These are phyloP conservation scores for Globisporangium perplexum DNA, from an alignment of 352 stramenopile species.

Conservation along the genomic window DNA sequence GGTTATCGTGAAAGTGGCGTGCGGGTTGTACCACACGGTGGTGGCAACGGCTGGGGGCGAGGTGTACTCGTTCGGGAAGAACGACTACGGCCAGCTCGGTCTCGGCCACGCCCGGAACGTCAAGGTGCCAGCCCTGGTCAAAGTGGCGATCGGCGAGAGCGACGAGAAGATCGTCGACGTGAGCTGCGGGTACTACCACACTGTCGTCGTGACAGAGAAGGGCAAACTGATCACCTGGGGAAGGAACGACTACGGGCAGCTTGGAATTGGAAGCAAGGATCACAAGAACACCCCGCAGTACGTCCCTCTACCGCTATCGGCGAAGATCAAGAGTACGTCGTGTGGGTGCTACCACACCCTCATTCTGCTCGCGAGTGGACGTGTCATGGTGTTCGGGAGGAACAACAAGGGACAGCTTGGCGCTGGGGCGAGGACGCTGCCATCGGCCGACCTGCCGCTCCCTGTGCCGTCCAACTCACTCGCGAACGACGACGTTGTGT, in stretches of 20 bases:
- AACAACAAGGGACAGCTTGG: conserved; percentile 88
- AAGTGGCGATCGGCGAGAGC: conserved; percentile 50
- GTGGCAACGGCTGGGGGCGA: conserved; percentile 57
- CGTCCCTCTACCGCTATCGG: conserved; percentile 72
- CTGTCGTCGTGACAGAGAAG: conserved; percentile 68
- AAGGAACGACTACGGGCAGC: conserved; percentile 82
- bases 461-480: conserved; percentile 71
- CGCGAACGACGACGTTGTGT: conserved; percentile 75
- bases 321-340: conserved; percentile 68
- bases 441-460: conserved; percentile 75
- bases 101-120: conserved; percentile 71
- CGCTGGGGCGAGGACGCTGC: conserved; percentile 62
- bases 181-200: conserved; percentile 86
- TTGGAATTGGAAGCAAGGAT: conserved; percentile 85
- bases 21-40: conserved; percentile 80
- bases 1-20: conserved; percentile 63
- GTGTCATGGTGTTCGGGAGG: conserved; percentile 83
- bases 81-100: conserved; percentile 85
- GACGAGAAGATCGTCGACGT: conserved; percentile 77
- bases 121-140: conserved; percentile 67
- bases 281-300: conserved; percentile 80
- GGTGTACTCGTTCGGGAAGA: conserved; percentile 83
- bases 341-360: conserved; percentile 85
- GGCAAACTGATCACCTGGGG: conserved; percentile 84
- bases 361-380: conserved; percentile 67